Percentiles rank a stretch among this genome's conserved stretches.
phyloP scores from a whole-genome alignment of 352 stramenopile species.

The Phytophthora sojae region DNA sequence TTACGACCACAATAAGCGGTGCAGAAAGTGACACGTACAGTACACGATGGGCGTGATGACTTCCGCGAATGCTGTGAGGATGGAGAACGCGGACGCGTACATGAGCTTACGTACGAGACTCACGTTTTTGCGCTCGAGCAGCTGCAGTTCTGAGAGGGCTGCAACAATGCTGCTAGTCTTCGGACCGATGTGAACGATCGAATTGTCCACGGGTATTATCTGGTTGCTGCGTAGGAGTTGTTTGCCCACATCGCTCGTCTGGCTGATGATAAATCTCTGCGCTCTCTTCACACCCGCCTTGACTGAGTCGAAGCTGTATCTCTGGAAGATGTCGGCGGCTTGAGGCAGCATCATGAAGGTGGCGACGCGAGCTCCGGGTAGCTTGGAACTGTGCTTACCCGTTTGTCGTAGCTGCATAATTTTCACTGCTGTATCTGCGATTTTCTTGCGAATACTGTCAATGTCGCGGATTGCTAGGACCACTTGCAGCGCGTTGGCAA shows the following conservation, averaged over 20 bases:
- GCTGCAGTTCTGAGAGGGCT: slow-evolving; percentile 7
- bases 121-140: slow-evolving; percentile 19
- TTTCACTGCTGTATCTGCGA: slow-evolving; percentile 5
- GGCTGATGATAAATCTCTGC: no score
- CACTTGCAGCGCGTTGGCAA: slow-evolving; percentile 12
- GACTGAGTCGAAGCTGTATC: slow-evolving; percentile 12
- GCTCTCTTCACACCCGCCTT: no score
- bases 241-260: not conserved
- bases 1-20: no score
- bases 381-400: slow-evolving; percentile 1
- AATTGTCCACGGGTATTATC: not conserved
- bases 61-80: slow-evolving; percentile 34
- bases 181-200: not conserved
- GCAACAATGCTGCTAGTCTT: not conserved
- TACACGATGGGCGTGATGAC: slow-evolving; percentile 27
- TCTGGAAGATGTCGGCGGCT: slow-evolving; percentile 7
- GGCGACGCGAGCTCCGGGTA: slow-evolving; percentile 1
- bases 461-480: slow-evolving; percentile 7
- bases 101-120: slow-evolving; percentile 30
- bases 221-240: not conserved
- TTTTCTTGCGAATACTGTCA: slow-evolving; percentile 13
- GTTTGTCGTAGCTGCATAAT: slow-evolving; percentile 7
- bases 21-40: slow-evolving; percentile 13
- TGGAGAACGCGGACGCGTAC: slow-evolving; percentile 40
- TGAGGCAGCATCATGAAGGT: slow-evolving; percentile 12